Evolutionary conservation across 2,329 filamentous ascomycete species (phyloP).

Genomic region (Diaporthe sp.): DNA sequence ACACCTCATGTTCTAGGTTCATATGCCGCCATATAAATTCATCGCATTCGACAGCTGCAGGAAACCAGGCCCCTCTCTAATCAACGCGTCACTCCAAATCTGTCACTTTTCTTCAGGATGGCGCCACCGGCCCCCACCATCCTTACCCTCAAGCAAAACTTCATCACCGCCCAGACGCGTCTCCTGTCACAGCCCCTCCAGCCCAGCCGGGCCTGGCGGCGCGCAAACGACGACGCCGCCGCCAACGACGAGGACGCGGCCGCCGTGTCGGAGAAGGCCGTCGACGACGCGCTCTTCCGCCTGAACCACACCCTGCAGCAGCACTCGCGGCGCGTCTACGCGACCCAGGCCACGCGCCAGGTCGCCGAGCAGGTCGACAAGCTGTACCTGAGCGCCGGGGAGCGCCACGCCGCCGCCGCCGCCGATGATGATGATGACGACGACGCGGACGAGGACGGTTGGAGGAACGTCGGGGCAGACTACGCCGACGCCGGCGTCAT

Average conservation of each 20-base stretch:
- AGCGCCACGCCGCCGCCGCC: constrained; percentile 46
- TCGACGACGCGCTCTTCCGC: constrained; percentile 70
- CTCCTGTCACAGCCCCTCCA: constrained; percentile 72
- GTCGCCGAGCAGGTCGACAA: constrained; percentile 80
- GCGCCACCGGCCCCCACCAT: constrained; percentile 64
- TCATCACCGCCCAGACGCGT: constrained; percentile 74
- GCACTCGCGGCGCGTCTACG: constrained; percentile 76
- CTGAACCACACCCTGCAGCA: constrained; percentile 75
- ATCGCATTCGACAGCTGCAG: not conserved
- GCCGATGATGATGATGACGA: constrained; percentile 57
- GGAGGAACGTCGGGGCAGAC: constrained; percentile 58
- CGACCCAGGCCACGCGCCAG: constrained; percentile 77
- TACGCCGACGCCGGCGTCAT: constrained; percentile 60
- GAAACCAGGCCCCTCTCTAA: not conserved
- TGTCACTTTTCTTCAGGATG: constrained; percentile 43
- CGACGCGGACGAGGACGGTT: constrained; percentile 52
- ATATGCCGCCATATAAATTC: not conserved
- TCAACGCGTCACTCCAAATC: not conserved
- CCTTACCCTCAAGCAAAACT: constrained; percentile 74
- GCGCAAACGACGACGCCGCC: constrained; percentile 60
- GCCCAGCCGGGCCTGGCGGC: constrained; percentile 68
- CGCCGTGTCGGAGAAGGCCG: constrained; percentile 59
- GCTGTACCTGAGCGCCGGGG: constrained; percentile 69
- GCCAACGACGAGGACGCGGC: constrained; percentile 47
- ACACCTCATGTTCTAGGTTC: not conserved